These are phyloP conservation scores for Yarrowia alimentaria DNA, from an alignment of 805 yeast species.

Conservation along the genomic window DNA sequence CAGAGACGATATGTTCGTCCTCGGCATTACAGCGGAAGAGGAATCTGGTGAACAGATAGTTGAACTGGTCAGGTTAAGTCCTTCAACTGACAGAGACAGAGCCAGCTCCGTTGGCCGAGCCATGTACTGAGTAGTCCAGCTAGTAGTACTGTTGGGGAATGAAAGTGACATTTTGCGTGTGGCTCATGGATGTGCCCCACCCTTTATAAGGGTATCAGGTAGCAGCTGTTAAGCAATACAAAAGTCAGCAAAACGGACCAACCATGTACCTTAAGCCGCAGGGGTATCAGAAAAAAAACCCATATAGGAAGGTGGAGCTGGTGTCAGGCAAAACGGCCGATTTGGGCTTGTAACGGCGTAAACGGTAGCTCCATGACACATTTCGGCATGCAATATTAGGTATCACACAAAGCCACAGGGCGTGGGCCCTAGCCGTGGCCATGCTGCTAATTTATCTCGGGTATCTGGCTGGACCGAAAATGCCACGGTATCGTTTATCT, in stretches of 20 bases:
- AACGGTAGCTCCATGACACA: too few species aligned
- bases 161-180: too few species aligned
- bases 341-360: too few species aligned
- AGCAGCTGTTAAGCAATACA: not conserved
- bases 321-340: slow-evolving; percentile 2
- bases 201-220: slow-evolving; percentile 1
- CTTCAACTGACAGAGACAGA: not conserved
- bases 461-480: not conserved
- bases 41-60: too few species aligned
- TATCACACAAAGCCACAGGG: too few species aligned
- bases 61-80: too few species aligned
- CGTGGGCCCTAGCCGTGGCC: too few species aligned
- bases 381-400: too few species aligned
- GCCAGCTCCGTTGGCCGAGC: not conserved
- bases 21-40: too few species aligned
- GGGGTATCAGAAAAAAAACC: not conserved
- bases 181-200: not conserved
- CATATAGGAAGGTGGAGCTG: slow-evolving; percentile 12
- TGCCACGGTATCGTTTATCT: too few species aligned
- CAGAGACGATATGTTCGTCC: too few species aligned
- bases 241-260: not conserved
- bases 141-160: not conserved
- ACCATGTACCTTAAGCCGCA: slow-evolving; percentile 11
- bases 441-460: too few species aligned
- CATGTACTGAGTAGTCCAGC: slow-evolving; percentile 10